Evolutionary conservation across 805 yeast species (phyloP).

Genomic region (Candida qinlingensis): DNA sequence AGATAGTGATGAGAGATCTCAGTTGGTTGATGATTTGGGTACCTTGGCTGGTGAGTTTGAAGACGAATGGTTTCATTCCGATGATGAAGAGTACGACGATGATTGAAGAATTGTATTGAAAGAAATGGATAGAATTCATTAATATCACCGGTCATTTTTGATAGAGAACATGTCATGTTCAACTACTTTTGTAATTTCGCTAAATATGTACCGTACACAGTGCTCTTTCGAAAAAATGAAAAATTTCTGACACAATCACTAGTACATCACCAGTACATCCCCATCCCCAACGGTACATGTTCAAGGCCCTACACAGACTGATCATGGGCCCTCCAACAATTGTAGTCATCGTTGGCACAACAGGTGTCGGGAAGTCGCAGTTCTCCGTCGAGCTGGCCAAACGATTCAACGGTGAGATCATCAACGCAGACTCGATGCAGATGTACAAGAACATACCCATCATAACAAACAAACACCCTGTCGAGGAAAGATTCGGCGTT

Average conservation of each 20-base stretch:
- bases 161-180: neutral
- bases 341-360: constrained; percentile 79
- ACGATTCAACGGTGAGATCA: constrained; percentile 76
- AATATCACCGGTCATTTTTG: no score
- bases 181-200: no score
- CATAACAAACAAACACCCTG: constrained; percentile 91
- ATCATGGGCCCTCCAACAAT: constrained; percentile 31
- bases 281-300: constrained; percentile 7
- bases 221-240: neutral
- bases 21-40: constrained; percentile 44
- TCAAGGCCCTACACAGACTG: constrained; percentile 2
- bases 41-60: constrained; percentile 42
- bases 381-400: constrained; percentile 75
- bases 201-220: no score
- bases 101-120: constrained; percentile 17
- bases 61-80: constrained; percentile 40
- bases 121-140: neutral
- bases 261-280: neutral
- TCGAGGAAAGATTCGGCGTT: constrained; percentile 65
- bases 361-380: constrained; percentile 95
- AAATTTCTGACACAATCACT: constrained; percentile 1
- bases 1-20: constrained; percentile 46
- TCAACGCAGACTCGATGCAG: constrained; percentile 97
- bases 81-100: constrained; percentile 34
- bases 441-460: constrained; percentile 69